Evolutionary conservation across 2,329 filamentous ascomycete species (phyloP).

Genomic region (Diatrype stigma): DNA sequence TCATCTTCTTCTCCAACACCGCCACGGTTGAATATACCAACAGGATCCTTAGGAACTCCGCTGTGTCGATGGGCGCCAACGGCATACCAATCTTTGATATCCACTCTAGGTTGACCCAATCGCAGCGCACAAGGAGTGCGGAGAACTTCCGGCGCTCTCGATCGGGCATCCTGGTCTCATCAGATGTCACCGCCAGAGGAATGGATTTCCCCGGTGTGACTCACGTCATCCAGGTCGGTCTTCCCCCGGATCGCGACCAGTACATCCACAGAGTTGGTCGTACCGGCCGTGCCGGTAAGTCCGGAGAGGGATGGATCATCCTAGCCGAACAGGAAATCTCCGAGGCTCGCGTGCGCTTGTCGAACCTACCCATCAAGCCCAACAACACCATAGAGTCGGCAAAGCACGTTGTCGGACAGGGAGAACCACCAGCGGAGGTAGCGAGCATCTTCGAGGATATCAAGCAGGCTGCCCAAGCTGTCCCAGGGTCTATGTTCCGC

Average conservation of each 20-base stretch:
- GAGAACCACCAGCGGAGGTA: constrained; percentile 30
- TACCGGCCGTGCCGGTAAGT: constrained; percentile 70
- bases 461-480: constrained; percentile 35
- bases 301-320: constrained; percentile 68
- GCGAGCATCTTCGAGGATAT: constrained; percentile 39
- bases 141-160: constrained; percentile 64
- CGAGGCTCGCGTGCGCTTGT: constrained; percentile 47
- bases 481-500: constrained; percentile 38
- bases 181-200: constrained; percentile 75
- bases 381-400: constrained; percentile 50
- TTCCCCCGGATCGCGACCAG: constrained; percentile 60
- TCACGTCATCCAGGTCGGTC: constrained; percentile 72
- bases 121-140: constrained; percentile 63
- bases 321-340: constrained; percentile 50
- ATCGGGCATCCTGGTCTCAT: constrained; percentile 67
- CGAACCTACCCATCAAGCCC: constrained; percentile 56
- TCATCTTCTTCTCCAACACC: constrained; percentile 84
- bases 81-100: constrained; percentile 55
- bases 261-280: constrained; percentile 77
- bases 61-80: constrained; percentile 31
- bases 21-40: constrained; percentile 64
- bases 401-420: constrained; percentile 44
- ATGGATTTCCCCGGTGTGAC: constrained; percentile 81
- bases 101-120: constrained; percentile 74
- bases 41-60: constrained; percentile 48